Percentiles rank a stretch among this genome's conserved stretches.
Conservation (phyloP, 495 filamentous ascomycete genomes). For the Parachaetomium inaequale region DNA sequence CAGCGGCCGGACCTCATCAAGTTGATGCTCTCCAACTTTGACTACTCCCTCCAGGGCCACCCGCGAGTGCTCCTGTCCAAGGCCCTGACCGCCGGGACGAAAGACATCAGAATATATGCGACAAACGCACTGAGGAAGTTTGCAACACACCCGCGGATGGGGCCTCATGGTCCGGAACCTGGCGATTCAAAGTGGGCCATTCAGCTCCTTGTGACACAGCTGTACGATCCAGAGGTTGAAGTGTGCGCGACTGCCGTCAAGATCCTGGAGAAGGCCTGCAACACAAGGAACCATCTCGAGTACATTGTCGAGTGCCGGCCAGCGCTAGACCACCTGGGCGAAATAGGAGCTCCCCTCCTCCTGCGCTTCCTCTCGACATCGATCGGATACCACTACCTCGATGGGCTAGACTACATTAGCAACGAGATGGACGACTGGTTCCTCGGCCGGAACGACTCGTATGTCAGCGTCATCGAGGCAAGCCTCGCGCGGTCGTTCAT, state of each 20-base stretch:
- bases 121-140: slow-evolving; percentile 83
- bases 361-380: slow-evolving; percentile 92
- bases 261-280: slow-evolving; percentile 96
- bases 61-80: slow-evolving; percentile 89
- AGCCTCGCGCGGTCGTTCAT: slow-evolving; percentile 86
- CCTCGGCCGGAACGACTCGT: slow-evolving; percentile 87
- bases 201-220: slow-evolving; percentile 87
- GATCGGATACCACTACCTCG: slow-evolving; percentile 94
- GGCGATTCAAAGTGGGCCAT: slow-evolving; percentile 86
- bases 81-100: slow-evolving; percentile 84
- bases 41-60: slow-evolving; percentile 81
- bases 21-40: slow-evolving; percentile 80
- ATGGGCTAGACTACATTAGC: slow-evolving; percentile 95
- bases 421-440: slow-evolving; percentile 99
- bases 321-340: slow-evolving; percentile 92
- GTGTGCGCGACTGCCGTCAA: slow-evolving; percentile 95
- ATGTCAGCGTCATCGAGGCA: slow-evolving; percentile 92
- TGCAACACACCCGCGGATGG: slow-evolving; percentile 51
- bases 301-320: slow-evolving; percentile 95
- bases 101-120: slow-evolving; percentile 82
- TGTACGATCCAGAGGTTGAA: slow-evolving; percentile 95
- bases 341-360: slow-evolving; percentile 91
- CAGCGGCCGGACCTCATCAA: slow-evolving; percentile 88
- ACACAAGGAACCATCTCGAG: slow-evolving; percentile 80
- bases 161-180: slow-evolving; percentile 34